Percentiles rank a stretch among this genome's conserved stretches.
phyloP scores from a whole-genome alignment of 2,329 filamentous ascomycete species.

The Graphilbum sp. region DNA sequence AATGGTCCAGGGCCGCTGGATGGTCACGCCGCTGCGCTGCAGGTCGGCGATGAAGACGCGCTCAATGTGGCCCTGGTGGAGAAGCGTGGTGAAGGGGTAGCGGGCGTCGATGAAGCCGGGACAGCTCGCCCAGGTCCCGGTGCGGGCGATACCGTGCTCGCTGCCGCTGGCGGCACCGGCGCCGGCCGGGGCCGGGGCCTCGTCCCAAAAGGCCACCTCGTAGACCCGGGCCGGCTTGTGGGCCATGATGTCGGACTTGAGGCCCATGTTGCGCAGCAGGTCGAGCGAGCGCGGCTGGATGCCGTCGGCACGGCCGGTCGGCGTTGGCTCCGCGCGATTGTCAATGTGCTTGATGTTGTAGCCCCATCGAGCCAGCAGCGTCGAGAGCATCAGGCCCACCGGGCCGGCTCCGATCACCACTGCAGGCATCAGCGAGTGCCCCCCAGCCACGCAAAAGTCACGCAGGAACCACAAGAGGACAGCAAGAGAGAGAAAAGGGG shows the following conservation, averaged over 20 bases:
- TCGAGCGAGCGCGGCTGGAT: constrained; percentile 84
- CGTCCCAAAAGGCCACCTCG: constrained; percentile 58
- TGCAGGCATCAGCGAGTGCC: too few relatives aligned
- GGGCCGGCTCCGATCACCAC: constrained; percentile 85
- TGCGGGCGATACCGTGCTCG: constrained; percentile 42
- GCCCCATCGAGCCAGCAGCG: constrained; percentile 78
- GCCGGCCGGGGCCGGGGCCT: constrained; percentile 25
- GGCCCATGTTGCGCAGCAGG: constrained; percentile 72
- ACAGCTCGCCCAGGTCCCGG: constrained; percentile 71
- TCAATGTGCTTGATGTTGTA: constrained; percentile 94
- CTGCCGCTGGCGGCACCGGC: constrained; percentile 25
- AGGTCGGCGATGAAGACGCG: constrained; percentile 52
- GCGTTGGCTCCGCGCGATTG: constrained; percentile 69
- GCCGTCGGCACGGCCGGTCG: constrained; percentile 76
- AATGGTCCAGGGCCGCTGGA: constrained; percentile 52
- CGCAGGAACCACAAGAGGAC: too few relatives aligned
- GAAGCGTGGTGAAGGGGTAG: constrained; percentile 52
- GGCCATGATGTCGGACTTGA: constrained; percentile 79
- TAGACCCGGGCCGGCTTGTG: constrained; percentile 76
- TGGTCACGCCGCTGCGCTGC: constrained; percentile 38
- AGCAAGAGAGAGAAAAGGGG: too few relatives aligned
- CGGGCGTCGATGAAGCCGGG: constrained; percentile 65
- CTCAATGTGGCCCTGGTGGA: constrained; percentile 59
- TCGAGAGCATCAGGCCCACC: constrained; percentile 73
- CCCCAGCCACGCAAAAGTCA: too few relatives aligned